Conservation (phyloP, 2,329 filamentous ascomycete genomes). For the Monilinia laxa region DNA sequence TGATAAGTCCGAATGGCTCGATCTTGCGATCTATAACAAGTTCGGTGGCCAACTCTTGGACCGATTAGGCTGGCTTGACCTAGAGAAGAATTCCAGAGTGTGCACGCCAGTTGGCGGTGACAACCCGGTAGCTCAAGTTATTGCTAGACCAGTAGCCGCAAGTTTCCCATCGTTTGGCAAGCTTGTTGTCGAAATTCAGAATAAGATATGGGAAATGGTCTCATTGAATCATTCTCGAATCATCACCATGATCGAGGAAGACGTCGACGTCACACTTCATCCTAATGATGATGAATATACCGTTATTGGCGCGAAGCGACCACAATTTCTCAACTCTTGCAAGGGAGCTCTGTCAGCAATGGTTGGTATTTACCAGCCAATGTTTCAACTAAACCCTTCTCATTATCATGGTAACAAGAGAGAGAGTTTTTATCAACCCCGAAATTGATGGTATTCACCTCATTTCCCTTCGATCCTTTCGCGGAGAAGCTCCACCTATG, state of each 20-base stretch:
- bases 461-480: not conserved
- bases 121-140: not conserved
- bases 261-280: not conserved
- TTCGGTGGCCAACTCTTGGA: not conserved
- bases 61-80: not conserved
- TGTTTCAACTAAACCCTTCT: not conserved
- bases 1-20: not conserved
- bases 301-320: not conserved
- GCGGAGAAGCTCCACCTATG: not conserved
- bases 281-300: slow-evolving; percentile 1
- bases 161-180: not conserved
- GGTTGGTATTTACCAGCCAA: not conserved
- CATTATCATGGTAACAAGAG: not conserved
- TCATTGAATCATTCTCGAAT: not conserved
- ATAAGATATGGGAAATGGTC: slow-evolving; percentile 7
- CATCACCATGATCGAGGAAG: not conserved
- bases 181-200: not conserved
- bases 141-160: not conserved
- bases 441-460: not conserved
- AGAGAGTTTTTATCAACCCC: not conserved
- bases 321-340: not conserved
- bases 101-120: not conserved
- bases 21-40: not conserved
- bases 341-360: not conserved
- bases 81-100: slow-evolving; percentile 1